Evolutionary conservation across 2,329 filamentous ascomycete genomes (phyloP), one percentile per base, ranked within the genome.

Genomic region (Malbranchea zuffiana): DNA sequence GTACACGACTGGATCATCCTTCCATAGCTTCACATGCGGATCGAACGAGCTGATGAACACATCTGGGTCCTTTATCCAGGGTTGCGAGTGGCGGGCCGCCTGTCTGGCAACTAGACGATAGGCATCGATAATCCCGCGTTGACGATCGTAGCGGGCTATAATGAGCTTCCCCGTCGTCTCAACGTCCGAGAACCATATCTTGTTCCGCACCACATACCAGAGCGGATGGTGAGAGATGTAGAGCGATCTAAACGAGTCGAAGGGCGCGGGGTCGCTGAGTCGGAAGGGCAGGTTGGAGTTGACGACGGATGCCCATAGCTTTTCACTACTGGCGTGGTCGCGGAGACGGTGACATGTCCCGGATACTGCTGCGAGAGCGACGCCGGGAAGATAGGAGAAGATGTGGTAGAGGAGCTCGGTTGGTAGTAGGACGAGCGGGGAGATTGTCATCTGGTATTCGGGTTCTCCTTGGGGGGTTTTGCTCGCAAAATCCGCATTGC

Each of bases 131-230:
- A 77, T 78, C 11, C 79, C 81, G 28, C 74, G 68, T 3, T 72
- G 62, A 30, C 76, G 72, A 53, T 94, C 77, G 51, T 86, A 95
- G 8, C 82, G 76, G n/a, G 72, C 70, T 25, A 94, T 52, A 17
- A 93, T 69, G 27, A 94, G 59, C 53, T 80, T 81, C 0, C 87
- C 87, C 1, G 72, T 78, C 32, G 84, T 69, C 19, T 78, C 71
- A 2, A 67, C 70, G 56, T 94, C 84, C 41, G 76, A 74, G 52
- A 94, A 88, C 87, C 87, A 95, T 45, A 95, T 66, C 57, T 82
- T 87, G 53, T 82, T 68, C 35, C 73, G 75, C 0, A 82, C 69
- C 1, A 95, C 66, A 51, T 93, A 94, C 87, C 87, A 95, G 49
- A 79, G 75, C 0, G 80, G 79, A 45, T 90, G 72, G 54, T 90